Evolutionary conservation across 805 yeast genomes (phyloP), one percentile per base, ranked within the genome.

Genomic region (Ogataea haglerorum): DNA sequence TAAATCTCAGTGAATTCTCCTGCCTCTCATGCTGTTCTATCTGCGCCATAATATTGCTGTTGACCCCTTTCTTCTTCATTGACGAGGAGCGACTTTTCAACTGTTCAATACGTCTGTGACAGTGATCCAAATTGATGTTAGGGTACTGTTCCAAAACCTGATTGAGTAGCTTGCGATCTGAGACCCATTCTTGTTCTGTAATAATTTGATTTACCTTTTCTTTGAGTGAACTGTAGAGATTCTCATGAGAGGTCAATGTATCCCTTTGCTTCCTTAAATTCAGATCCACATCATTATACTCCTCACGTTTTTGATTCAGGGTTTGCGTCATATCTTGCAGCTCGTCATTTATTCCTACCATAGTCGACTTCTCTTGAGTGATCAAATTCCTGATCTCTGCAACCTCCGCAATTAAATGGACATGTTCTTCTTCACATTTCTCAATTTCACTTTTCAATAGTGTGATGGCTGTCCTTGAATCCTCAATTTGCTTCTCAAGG

Each of bases 21-120:
- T 88, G 87, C 70, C 84, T 88, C 58, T 89, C 96, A 19, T 87
- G 95, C 50, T 80, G 87, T 54, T 89, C 96, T 47, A 88, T 86
- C 85, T 85, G 85, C 53, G 81, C 81, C 95, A 85, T 85, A 47
- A 88, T 87, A 55, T 89, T 85, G 2, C 83, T 73, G 53, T 89
- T 88, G 13, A 90, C 95, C 31, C 65, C 65, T 48, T 82, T 86
- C 41, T 88, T 73, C 63, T 76, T 83, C 85, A 91, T 78, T 4
- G 76, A 76, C 40, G 77, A 73, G 54, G 80, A 78, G 46, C 79
- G 72, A 23, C 75, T 83, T 14, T 72, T 67, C 48, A 87, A 71
- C 34, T 74, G 71, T 10, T 64, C 63, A 29, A 80, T 73, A 47
- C 82, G 75, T 16, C 72, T 75, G 47, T 78, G 76, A 50, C 82